phyloP scores from a whole-genome alignment of 768 basidiomycete genomes.

The Sarcodon aspratus region DNA sequence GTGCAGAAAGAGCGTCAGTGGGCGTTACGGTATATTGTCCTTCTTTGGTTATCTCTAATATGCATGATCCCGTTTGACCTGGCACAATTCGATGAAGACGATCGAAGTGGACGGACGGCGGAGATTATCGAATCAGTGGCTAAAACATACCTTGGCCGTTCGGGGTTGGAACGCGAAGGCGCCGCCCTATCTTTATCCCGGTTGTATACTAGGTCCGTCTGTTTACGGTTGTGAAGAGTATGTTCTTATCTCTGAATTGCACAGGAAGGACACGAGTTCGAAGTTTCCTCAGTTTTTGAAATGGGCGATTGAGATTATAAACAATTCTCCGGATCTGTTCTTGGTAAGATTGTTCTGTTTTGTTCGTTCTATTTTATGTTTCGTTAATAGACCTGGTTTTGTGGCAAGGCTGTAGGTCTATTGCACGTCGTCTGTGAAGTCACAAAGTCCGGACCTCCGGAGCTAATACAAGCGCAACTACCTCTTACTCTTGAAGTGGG shows the following conservation, averaged over 20 bases:
- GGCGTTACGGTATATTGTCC: constrained; percentile 71
- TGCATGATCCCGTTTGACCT: constrained; percentile 92
- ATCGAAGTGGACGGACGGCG: constrained; percentile 42
- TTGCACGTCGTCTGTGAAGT: constrained; percentile 65
- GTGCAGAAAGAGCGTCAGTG: constrained; percentile 41
- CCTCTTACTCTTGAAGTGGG: constrained; percentile 34
- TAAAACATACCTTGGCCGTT: constrained; percentile 43
- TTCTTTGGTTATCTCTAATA: constrained; percentile 92
- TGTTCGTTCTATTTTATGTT: not conserved
- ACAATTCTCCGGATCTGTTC: constrained; percentile 32
- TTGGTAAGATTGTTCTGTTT: constrained; percentile 31
- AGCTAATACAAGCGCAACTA: constrained; percentile 34
- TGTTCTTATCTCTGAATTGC: constrained; percentile 6
- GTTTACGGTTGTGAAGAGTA: constrained; percentile 2
- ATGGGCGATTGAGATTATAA: constrained; percentile 30
- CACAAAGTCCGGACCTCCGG: constrained; percentile 47
- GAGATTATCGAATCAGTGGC: constrained; percentile 44
- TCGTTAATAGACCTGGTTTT: constrained; percentile 1
- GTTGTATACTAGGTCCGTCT: constrained; percentile 63
- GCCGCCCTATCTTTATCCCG: constrained; percentile 74
- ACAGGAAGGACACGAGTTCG: constrained; percentile 46
- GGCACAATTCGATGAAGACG: constrained; percentile 65
- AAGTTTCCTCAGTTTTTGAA: constrained; percentile 42
- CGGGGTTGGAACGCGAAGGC: constrained; percentile 80
- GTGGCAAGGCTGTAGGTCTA: constrained; percentile 48